Percentiles rank a stretch among this genome's conserved stretches.
These are phyloP conservation scores for Roridomyces roridus DNA, from an alignment of 768 basidiomycete species.

Conservation along the genomic window DNA sequence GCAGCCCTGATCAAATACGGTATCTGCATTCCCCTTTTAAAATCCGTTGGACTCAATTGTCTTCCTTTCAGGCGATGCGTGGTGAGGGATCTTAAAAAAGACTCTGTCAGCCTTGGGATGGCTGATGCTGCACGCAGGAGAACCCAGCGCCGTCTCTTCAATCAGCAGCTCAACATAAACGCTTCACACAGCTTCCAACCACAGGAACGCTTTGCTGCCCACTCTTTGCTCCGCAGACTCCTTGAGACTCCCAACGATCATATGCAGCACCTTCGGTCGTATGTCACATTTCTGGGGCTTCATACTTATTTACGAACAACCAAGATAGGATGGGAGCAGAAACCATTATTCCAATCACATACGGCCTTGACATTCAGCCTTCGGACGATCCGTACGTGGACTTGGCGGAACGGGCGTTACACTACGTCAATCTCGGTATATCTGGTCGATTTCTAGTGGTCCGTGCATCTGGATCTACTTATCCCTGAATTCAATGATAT, in stretches of 20 bases:
- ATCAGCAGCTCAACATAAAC: constrained; percentile 16
- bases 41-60: too few species aligned
- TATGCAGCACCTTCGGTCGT: constrained; percentile 36
- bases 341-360: constrained; percentile 29
- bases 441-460: constrained; percentile 37
- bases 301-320: neutral
- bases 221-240: constrained; percentile 29
- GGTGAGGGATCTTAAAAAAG: too few species aligned
- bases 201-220: constrained; percentile 26
- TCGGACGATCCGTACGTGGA: constrained; percentile 33
- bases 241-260: constrained; percentile 30
- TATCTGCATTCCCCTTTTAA: too few species aligned
- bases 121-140: too few species aligned
- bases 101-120: too few species aligned
- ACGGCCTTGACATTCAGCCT: constrained; percentile 32
- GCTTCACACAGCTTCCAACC: constrained; percentile 27
- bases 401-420: constrained; percentile 29
- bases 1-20: too few species aligned
- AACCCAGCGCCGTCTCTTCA: too few species aligned
- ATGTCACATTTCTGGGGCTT: neutral
- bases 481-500: too few species aligned
- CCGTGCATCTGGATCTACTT: too few species aligned
- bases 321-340: constrained; percentile 34
- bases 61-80: too few species aligned
- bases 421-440: constrained; percentile 17